Evolutionary conservation across 495 filamentous ascomycete species (phyloP), one percentile per base, ranked within the genome.

Genomic region (Hypomontagnella monticulosa): DNA sequence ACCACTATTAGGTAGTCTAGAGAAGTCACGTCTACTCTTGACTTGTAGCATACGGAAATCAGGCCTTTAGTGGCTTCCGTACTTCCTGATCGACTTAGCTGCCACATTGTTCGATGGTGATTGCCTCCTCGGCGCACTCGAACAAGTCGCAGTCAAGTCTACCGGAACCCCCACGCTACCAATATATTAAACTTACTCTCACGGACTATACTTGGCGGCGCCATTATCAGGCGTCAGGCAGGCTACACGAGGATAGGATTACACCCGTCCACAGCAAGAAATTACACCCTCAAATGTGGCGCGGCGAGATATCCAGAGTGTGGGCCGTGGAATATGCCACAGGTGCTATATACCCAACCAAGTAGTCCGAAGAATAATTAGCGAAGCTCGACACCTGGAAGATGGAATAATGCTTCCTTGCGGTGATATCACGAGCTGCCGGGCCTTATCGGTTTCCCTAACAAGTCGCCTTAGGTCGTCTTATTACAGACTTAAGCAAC

Each of bases 141-240:
- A 27, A 27, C 23, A 27, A 27, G 2, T 27, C 23, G 23, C 23
- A 27, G 23, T 6, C 23, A 27, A 27, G 2, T 27, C 23, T 3
- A 27, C 23, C 3, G 23, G 23, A 27, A 11, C 69, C 70, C 37
- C 52, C 68, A 1, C 76, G 76, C 44, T 68, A 63, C 7, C 63
- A 67, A 10, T 76, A 71, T 71, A 73, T 77, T 55, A 74, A 74
- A 76, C 65, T 63, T 70, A 11, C 61, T 71, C 23, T 66, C 73
- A 9, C 73, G 66, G 70, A 58, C 61, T 8, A 55, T 69, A 37
- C 64, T 76, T 48, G 61, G 73, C 15, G 75, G 71, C 20, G 69
- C 66, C 47, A 55, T 79, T 61, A 75, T 75, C 33, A 44, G 67
- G 18, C 69, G 68, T 37, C 75, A 2, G 66, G 47, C n/a, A 20